Evolutionary conservation across 2,329 filamentous ascomycete species (phyloP), one percentile per base, ranked within the genome.

Genomic region (Alternaria metachromatica): DNA sequence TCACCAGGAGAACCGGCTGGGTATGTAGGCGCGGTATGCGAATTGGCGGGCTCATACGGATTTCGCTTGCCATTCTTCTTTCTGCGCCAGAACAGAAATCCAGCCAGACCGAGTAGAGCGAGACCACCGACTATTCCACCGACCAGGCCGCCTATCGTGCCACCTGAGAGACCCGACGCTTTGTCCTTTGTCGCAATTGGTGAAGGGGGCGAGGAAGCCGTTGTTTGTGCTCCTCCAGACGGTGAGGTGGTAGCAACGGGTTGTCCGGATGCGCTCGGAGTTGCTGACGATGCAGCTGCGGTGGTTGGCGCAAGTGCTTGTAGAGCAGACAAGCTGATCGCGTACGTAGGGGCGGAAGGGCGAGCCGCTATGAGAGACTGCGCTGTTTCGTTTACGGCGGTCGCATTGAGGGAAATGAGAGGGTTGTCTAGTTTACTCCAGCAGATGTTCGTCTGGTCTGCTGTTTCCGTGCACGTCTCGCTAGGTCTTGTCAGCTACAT

Each of bases 391-490:
- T 73, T 73, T n/a, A 69, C 33, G 18, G 51, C 23, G 7, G 64
- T 61, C 11, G 48, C 44, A 10, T 65, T 56, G 11, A 70, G 23
- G 46, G 61, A 62, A 15, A 59, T 62, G 21, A 72, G 41, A 6
- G 65, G 63, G 53, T 73, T 72, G 8, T 55, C 26, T 10, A 59
- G 23, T 20, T 58, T 65, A 12, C 64, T 67, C 72, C 72, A 75
- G 65, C 72, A 75, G 15, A 74, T 72, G 55, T 74, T 72, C 55
- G 72, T 70, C 58, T 74, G 72, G 56, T 64, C 62, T 64, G 53
- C 26, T 23, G 44, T 51, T 41, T 59, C 43, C 5, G 62, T 62
- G 28, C 62, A 64, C 10, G 44, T 41, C 26, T 64, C 58, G 50
- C 62, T 73, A 33, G 23, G 18, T 21, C 21, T 10, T 44, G 55